A percentile compares a stretch with the other conserved stretches of the same genome.
These are phyloP conservation scores for Heimioporus retisporus DNA, from an alignment of 1,284 basidiomycete species.

Conservation along the genomic window DNA sequence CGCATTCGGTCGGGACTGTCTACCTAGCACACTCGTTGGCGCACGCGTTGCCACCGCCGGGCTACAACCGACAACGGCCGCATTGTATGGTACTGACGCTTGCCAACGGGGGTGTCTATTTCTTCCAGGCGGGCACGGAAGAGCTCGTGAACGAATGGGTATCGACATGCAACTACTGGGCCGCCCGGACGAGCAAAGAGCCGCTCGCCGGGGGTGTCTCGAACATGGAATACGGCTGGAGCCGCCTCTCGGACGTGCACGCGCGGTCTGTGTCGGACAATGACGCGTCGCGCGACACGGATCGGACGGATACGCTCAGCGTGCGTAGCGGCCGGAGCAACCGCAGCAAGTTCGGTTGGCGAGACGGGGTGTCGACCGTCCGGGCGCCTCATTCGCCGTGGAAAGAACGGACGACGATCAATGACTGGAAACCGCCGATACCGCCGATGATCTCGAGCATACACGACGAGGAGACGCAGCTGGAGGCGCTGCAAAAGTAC, in stretches of 20 bases:
- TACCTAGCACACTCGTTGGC: constrained; percentile 90
- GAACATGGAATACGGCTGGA: constrained; percentile 99
- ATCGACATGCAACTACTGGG: constrained; percentile 99
- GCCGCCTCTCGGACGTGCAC: constrained; percentile 72
- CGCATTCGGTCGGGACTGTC: constrained; percentile 84
- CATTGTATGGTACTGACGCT: constrained; percentile 97
- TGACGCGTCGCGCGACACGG: constrained; percentile 60
- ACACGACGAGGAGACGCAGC: constrained; percentile 93
- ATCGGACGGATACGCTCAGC: constrained; percentile 72
- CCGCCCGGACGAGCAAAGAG: constrained; percentile 93
- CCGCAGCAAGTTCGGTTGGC: constrained; percentile 74
- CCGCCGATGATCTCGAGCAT: constrained; percentile 85
- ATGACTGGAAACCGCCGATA: constrained; percentile 95
- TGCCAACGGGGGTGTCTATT: constrained; percentile 89
- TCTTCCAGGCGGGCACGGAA: constrained; percentile 98
- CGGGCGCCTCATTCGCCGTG: constrained; percentile 73
- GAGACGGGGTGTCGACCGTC: constrained; percentile 70
- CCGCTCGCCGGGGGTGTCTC: constrained; percentile 95
- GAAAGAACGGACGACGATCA: constrained; percentile 84
- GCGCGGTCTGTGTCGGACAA: constrained; percentile 68
- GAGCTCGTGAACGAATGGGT: constrained; percentile 99
- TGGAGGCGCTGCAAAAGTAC: constrained; percentile 88
- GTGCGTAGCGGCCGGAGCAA: constrained; percentile 75
- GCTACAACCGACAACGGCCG: constrained; percentile 91
- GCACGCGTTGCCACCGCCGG: constrained; percentile 90